Base-by-base conservation (phyloP, 495 filamentous ascomycete species). In the Penicillium robsamsonii region DNA sequence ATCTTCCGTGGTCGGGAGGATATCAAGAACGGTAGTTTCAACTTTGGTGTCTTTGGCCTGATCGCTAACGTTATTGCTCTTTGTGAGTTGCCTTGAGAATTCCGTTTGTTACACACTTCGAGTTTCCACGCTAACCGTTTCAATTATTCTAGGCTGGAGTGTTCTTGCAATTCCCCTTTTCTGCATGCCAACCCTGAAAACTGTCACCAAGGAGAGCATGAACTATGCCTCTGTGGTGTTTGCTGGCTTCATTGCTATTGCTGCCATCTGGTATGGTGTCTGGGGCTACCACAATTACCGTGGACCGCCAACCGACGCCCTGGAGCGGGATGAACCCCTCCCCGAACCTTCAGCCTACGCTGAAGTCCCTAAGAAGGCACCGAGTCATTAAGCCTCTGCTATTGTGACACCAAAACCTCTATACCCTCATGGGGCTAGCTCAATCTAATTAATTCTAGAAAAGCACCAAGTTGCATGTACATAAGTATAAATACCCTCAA, bases 221-320 rank as follows among this genome's bases (percentile, higher is more conserved):
- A 81, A 84, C 61, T 84, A 84, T 57, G 81, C 82, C 25, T 75
- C 68, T 15, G 82, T 82, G 2, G 82, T 84, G n/a, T 85, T 86
- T 64, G 72, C 77, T 44, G 79, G 76, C 1, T 79, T 82, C 56
- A 73, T 79, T n/a, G 38, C 66, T 33, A 78, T 85, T 47, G 68
- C 74, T 22, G 69, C 75, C 18, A 67, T 78, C 9, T 87, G 84
- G 83, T 88, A 89, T 70, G 74, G 79, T 31, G 71, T 81, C 27
- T 81, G 84, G 75, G 84, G 86, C 27, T 80, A 70, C 50, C 33
- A 64, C 29, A 68, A 68, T 55, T 68, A 70, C 57, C 58, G 59
- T 3, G 68, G 68, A 13, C 68, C 68, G 3, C 65, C 65, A 30
- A 65, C 64, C 30, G 67, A 69, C 33, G 61, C 64, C 2, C 52